phyloP scores from a whole-genome alignment of 306 rosid species.

The Glycine latifolia region DNA sequence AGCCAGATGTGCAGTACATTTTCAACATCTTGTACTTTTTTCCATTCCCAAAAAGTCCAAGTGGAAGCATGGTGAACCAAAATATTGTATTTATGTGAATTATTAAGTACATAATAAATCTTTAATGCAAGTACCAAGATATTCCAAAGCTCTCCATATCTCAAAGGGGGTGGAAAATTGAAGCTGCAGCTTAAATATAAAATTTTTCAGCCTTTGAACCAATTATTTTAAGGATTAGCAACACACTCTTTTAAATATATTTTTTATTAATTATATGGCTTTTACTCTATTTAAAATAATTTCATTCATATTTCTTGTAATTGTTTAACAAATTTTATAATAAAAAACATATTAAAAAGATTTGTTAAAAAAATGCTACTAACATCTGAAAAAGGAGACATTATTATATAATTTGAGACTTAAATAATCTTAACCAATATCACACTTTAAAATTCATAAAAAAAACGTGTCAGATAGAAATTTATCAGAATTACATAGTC shows the following conservation, averaged over 20 bases:
- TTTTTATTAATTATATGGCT: not conserved
- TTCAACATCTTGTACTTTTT: constrained; percentile 51
- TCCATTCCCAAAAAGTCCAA: constrained; percentile 54
- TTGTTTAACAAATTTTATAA: not conserved
- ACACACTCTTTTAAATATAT: not conserved
- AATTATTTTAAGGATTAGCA: not conserved
- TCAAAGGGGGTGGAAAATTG: not conserved
- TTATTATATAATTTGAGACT: too few relatives aligned
- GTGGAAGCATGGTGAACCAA: constrained; percentile 45
- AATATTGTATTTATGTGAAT: constrained; percentile 50
- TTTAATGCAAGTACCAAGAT: constrained; percentile 59
- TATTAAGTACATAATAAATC: constrained; percentile 43
- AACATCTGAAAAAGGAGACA: too few relatives aligned
- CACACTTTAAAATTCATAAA: not conserved
- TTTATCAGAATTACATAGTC: too few relatives aligned
- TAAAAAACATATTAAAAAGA: too few relatives aligned
- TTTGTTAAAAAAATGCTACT: too few relatives aligned
- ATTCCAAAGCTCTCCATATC: constrained; percentile 48
- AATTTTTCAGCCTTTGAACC: constrained; percentile 27
- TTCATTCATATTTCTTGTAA: not conserved
- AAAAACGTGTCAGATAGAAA: not conserved
- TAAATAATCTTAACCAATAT: not conserved
- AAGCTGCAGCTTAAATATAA: constrained; percentile 37
- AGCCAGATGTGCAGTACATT: constrained; percentile 45
- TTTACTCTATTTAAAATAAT: not conserved